phyloP scores from a whole-genome alignment of 2,329 filamentous ascomycete species.

The Pyrenophora seminiperda region DNA sequence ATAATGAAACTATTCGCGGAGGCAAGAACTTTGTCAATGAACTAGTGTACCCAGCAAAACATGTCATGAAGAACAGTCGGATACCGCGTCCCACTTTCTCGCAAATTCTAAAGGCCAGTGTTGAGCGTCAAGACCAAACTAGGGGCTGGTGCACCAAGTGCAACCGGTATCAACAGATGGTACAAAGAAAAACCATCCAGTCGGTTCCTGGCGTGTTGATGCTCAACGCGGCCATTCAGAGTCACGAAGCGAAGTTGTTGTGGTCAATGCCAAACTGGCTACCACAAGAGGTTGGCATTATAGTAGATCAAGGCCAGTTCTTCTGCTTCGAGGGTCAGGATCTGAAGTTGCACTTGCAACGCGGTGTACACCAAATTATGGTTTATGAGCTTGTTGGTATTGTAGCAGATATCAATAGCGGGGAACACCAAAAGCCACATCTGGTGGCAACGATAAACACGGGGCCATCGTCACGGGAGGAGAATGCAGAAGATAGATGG shows the following conservation, averaged over 20 bases:
- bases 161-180: conserved; percentile 85
- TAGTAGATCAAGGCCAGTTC: conserved; percentile 88
- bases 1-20: conserved; percentile 80
- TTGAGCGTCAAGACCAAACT: conserved; percentile 86
- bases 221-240: conserved; percentile 79
- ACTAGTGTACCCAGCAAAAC: conserved; percentile 74
- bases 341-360: conserved; percentile 76
- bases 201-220: conserved; percentile 83
- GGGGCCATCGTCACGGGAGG: conserved; percentile 66
- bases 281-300: conserved; percentile 90
- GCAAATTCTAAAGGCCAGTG: conserved; percentile 86
- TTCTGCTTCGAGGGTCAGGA: conserved; percentile 95
- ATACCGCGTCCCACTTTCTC: conserved; percentile 70
- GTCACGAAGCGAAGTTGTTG: conserved; percentile 73
- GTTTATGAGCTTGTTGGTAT: conserved; percentile 92
- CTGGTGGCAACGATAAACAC: conserved; percentile 90
- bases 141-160: conserved; percentile 94
- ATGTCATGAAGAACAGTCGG: conserved; percentile 61
- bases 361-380: conserved; percentile 77
- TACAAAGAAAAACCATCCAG: conserved; percentile 82
- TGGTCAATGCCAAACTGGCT: conserved; percentile 93
- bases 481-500: conserved; percentile 74
- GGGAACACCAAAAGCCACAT: conserved; percentile 84
- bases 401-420: conserved; percentile 86
- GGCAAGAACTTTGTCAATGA: conserved; percentile 84